phyloP scores from a whole-genome alignment of 257 asterid species.

The Solanum paucissectum region DNA sequence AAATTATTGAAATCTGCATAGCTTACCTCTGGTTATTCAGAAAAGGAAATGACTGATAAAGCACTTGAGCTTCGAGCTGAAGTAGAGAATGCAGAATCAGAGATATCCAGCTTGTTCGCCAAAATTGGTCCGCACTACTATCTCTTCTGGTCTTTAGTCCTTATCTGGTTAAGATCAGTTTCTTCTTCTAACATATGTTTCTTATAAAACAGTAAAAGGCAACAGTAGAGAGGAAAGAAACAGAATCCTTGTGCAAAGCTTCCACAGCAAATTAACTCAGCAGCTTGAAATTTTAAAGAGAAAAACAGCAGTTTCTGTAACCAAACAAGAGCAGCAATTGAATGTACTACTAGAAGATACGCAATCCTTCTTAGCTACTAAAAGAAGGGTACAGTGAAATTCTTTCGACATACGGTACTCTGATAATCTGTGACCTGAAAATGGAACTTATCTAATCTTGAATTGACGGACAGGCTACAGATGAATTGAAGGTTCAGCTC shows the following conservation, averaged over 20 bases:
- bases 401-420: neutral
- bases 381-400: constrained; percentile 22
- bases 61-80: constrained; percentile 40
- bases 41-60: constrained; percentile 24
- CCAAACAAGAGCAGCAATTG: constrained; percentile 28
- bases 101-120: constrained; percentile 22
- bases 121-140: constrained; percentile 20
- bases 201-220: constrained; percentile 28
- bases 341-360: constrained; percentile 31
- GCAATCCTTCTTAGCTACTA: constrained; percentile 23
- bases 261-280: constrained; percentile 24
- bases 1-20: neutral
- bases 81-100: constrained; percentile 33
- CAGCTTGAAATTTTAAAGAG: constrained; percentile 34
- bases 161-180: neutral
- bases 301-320: constrained; percentile 23
- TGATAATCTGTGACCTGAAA: neutral
- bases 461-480: constrained; percentile 19
- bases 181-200: neutral
- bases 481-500: constrained; percentile 27
- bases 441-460: neutral
- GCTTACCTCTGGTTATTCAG: constrained; percentile 5
- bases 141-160: neutral
- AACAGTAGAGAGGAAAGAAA: constrained; percentile 30
- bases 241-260: constrained; percentile 19